phyloP scores from a whole-genome alignment of 31 red algal genomes.

The Endocladia muricata region DNA sequence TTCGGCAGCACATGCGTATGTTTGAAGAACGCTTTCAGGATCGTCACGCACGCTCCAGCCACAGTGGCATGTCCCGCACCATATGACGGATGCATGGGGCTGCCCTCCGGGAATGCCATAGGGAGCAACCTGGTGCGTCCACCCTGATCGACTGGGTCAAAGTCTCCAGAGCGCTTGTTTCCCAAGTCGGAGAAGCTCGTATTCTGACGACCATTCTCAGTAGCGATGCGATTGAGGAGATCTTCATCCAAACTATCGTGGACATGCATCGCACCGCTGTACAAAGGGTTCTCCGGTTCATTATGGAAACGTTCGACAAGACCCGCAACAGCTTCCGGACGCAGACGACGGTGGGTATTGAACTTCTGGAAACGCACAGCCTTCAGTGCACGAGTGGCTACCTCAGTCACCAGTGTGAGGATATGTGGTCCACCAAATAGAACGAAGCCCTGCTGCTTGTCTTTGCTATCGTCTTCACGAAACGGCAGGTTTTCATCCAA shows the following conservation, averaged over 20 bases:
- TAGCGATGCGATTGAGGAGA: neutral
- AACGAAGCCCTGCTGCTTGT: slow-evolving; percentile 60
- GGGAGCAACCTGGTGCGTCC: slow-evolving; percentile 17
- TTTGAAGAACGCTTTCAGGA: slow-evolving; percentile 37
- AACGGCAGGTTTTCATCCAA: slow-evolving; percentile 55
- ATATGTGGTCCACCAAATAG: slow-evolving; percentile 70
- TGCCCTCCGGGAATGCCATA: slow-evolving; percentile 46
- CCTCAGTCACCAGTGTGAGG: slow-evolving; percentile 65
- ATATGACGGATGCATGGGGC: slow-evolving; percentile 43
- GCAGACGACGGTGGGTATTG: slow-evolving; percentile 54
- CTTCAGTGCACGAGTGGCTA: slow-evolving; percentile 75
- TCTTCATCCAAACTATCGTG: neutral
- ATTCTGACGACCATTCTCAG: neutral
- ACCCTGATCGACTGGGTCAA: neutral
- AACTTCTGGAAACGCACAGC: slow-evolving; percentile 75
- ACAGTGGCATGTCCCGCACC: slow-evolving; percentile 53
- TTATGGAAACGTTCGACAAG: slow-evolving; percentile 24
- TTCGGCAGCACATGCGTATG: neutral
- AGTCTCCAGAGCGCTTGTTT: neutral
- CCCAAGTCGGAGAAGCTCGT: neutral
- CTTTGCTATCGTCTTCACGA: slow-evolving; percentile 23
- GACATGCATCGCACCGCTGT: neutral
- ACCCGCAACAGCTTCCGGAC: slow-evolving; percentile 54
- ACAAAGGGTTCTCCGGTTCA: neutral
- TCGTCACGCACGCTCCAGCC: slow-evolving; percentile 38